Conservation (phyloP, 805 yeast genomes). For the Candida tallmaniae region DNA sequence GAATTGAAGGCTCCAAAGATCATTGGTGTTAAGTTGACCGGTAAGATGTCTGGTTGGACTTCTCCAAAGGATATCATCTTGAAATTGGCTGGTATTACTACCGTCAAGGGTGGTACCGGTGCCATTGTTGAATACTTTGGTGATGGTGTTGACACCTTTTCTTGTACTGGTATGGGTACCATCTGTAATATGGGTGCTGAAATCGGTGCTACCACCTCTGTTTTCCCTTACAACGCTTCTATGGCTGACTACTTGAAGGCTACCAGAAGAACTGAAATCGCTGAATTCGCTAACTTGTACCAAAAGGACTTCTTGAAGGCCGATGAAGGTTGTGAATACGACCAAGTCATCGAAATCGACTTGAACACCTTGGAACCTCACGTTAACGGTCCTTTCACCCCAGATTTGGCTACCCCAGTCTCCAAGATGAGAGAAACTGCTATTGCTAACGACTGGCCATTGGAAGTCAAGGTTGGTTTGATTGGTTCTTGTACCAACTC, state of each 20-base stretch:
- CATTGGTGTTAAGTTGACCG: slow-evolving; percentile 91
- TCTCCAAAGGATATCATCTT: slow-evolving; percentile 95
- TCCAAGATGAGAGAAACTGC: slow-evolving; percentile 84
- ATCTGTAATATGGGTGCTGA: slow-evolving; percentile 99
- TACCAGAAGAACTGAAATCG: slow-evolving; percentile 81
- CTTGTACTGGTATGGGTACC: slow-evolving; percentile 99
- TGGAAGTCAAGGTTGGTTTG: slow-evolving; percentile 86
- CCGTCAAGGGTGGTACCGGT: slow-evolving; percentile 99
- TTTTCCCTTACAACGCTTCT: slow-evolving; percentile 92
- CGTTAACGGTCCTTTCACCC: slow-evolving; percentile 97
- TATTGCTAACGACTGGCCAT: slow-evolving; percentile 85
- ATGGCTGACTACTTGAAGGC: slow-evolving; percentile 84
- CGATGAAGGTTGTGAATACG: slow-evolving; percentile 91
- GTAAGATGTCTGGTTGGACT: slow-evolving; percentile 90
- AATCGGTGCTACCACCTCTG: slow-evolving; percentile 97
- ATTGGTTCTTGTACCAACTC: slow-evolving; percentile 99
- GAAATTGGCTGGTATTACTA: slow-evolving; percentile 87
- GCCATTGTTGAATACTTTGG: slow-evolving; percentile 95
- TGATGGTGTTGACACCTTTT: slow-evolving; percentile 86
- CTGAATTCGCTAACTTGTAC: slow-evolving; percentile 72
- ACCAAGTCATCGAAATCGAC: slow-evolving; percentile 87
- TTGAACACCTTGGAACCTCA: slow-evolving; percentile 88
- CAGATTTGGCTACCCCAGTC: slow-evolving; percentile 94
- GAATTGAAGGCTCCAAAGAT: slow-evolving; percentile 96
- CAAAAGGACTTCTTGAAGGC: slow-evolving; percentile 66